Percentiles rank a stretch among this genome's conserved stretches.
These are phyloP conservation scores for Gloeophyllum trabeum DNA, from an alignment of 768 basidiomycete species.

Conservation along the genomic window DNA sequence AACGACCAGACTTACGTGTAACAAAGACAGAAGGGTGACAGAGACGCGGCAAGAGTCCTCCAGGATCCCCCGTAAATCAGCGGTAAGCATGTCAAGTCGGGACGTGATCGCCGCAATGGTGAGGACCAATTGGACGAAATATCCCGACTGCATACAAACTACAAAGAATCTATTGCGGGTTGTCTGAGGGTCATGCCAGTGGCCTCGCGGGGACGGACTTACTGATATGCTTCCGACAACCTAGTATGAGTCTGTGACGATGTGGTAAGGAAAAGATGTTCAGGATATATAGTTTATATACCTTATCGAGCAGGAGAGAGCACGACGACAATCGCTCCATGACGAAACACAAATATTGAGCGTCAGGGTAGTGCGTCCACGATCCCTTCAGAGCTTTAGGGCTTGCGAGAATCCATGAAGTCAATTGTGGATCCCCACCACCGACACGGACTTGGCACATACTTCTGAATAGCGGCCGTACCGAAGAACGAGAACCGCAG, in stretches of 20 bases:
- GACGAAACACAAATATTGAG: constrained; percentile 20
- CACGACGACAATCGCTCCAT: constrained; percentile 24
- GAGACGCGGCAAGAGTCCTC: no score
- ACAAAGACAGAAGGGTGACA: no score
- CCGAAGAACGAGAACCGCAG: constrained; percentile 45
- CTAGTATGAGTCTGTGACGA: constrained; percentile 31
- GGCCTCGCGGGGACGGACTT: no score
- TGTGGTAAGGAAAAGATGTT: neutral
- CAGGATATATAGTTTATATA: constrained; percentile 12
- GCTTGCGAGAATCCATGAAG: constrained; percentile 19
- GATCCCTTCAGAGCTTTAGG: constrained; percentile 41
- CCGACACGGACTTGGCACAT: constrained; percentile 10
- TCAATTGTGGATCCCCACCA: neutral
- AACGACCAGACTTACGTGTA: no score
- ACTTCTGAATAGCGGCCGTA: constrained; percentile 24
- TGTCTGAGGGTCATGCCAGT: no score
- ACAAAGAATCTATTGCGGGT: constrained; percentile 52
- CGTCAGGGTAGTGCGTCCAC: constrained; percentile 53
- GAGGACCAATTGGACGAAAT: constrained; percentile 62
- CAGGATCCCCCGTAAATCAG: no score
- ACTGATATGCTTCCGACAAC: constrained; percentile 45
- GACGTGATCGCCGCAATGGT: constrained; percentile 51
- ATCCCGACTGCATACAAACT: constrained; percentile 57
- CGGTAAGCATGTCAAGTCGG: constrained; percentile 34
- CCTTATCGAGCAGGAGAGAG: constrained; percentile 34